Conservation (phyloP, 2,329 filamentous ascomycete genomes). For the Xylaria sp. region DNA sequence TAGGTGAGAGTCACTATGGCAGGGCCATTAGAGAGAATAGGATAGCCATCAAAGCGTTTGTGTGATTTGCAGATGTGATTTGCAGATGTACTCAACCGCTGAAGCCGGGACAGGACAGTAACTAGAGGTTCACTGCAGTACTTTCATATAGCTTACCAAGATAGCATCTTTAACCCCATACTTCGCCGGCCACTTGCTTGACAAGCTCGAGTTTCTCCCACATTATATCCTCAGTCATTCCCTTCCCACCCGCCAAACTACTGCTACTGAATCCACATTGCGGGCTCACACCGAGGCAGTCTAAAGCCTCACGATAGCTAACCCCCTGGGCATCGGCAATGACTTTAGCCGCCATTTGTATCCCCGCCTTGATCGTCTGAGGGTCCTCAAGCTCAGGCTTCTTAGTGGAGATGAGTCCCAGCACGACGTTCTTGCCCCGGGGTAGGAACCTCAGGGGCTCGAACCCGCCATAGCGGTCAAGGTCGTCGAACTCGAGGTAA, state of each 20-base stretch:
- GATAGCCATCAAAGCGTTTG: too few species aligned
- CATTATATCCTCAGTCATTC: slow-evolving; percentile 38
- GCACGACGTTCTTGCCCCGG: slow-evolving; percentile 55
- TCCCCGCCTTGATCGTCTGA: slow-evolving; percentile 49
- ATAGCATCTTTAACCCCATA: slow-evolving; percentile 35
- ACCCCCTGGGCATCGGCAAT: slow-evolving; percentile 62
- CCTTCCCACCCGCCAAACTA: slow-evolving; percentile 37
- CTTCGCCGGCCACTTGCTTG: slow-evolving; percentile 31
- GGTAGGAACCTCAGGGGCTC: slow-evolving; percentile 55
- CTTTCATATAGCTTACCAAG: too few species aligned
- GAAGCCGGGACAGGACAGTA: too few species aligned
- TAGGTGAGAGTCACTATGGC: too few species aligned
- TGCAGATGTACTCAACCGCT: too few species aligned
- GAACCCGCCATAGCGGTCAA: slow-evolving; percentile 54
- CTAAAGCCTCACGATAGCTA: slow-evolving; percentile 58
- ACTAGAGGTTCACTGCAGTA: too few species aligned
- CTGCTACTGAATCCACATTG: slow-evolving; percentile 55
- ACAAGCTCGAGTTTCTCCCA: slow-evolving; percentile 39
- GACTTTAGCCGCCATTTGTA: slow-evolving; percentile 57
- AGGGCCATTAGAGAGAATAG: too few species aligned
- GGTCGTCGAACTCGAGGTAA: slow-evolving; percentile 59
- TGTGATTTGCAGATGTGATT: too few species aligned
- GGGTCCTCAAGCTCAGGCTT: slow-evolving; percentile 53
- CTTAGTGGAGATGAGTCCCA: slow-evolving; percentile 57
- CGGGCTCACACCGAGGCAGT: slow-evolving; percentile 60